Evolutionary conservation across 768 basidiomycete species (phyloP), one percentile per base, ranked within the genome.

Genomic region (Lactarius sanguifluus): DNA sequence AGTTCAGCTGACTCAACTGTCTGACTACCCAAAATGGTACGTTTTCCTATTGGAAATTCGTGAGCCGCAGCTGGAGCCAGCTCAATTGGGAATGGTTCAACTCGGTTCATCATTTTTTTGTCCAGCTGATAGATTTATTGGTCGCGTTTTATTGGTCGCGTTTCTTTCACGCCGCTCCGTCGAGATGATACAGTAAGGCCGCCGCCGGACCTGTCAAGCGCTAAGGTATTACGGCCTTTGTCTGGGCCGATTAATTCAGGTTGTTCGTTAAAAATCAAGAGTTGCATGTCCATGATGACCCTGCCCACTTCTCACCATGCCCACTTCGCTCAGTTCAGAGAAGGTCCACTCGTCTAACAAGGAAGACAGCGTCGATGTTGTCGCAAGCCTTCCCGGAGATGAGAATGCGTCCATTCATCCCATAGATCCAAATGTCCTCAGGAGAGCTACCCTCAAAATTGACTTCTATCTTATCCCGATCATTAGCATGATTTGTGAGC

Each of bases 401-500:
- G 57, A 63, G 10, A 6, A n/a, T 5, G 28, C 15, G 2, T n/a
- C 23, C 79, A 16, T 30, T 8, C 32, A 8, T n/a, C 28, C 32
- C 1, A 47, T 45, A 15, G 66, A 67, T 45, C 34, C 36, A 18
- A 25, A 34, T n/a, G 57, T 47, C 12, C 23, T 41, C 9, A 57
- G 57, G 8, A 30, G n/a, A 16, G 66, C 66, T n/a, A 20, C 40
- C 20, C 36, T 57, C 28, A 66, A 66, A 52, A 62, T 62, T 7
- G 65, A 66, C 38, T n/a, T 62, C 5, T 30, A 57, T 32, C 36
- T 66, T 38, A 58, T 66, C 57, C 65, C 59, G 12, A 23, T 47
- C 7, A 20, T 47, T 10, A n/a, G 45, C 45, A 47, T 23, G 47
- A 25, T 50, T 50, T 57, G 61, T 65, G 30, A 60, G 64, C 45